Evolutionary conservation across 164 flowering plant species (phyloP).

Genomic region (Liquidambar formosana): DNA sequence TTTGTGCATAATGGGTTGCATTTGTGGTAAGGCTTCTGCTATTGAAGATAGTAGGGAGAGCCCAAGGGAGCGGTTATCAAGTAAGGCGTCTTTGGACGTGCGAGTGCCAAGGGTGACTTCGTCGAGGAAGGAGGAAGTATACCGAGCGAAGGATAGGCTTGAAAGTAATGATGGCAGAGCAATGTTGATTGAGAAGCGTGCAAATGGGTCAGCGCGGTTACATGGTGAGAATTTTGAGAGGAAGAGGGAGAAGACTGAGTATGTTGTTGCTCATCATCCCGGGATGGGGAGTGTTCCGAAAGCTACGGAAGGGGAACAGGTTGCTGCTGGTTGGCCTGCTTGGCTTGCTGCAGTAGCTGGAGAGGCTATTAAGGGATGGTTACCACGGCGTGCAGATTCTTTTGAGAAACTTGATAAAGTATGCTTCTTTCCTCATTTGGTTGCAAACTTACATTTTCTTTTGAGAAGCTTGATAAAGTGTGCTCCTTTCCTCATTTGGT

Average conservation of each 20-base stretch:
- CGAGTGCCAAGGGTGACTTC: conserved; percentile 42
- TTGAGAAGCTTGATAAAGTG: conserved; percentile 90
- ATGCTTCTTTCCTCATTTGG: conserved; percentile 22
- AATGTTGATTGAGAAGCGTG: conserved; percentile 57
- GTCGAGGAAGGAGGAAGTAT: conserved; percentile 56
- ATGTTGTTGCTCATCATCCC: conserved; percentile 42
- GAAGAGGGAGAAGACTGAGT: conserved; percentile 63
- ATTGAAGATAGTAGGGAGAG: conserved; percentile 79
- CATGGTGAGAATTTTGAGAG: conserved; percentile 55
- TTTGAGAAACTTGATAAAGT: conserved; percentile 95
- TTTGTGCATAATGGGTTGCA: conserved; percentile 62
- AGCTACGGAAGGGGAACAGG: conserved; percentile 79
- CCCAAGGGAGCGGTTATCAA: conserved; percentile 59
- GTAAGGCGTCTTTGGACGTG: conserved; percentile 43
- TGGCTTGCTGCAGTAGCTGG: conserved; percentile 97
- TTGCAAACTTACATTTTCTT: not conserved
- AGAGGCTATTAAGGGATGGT: conserved; percentile 94
- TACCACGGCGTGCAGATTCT: conserved; percentile 94
- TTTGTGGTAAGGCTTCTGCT: conserved; percentile 72
- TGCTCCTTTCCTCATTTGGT: conserved; percentile 16
- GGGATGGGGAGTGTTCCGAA: conserved; percentile 51
- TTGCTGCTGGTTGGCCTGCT: conserved; percentile 99
- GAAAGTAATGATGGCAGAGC: conserved; percentile 55
- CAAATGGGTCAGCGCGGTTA: conserved; percentile 45
- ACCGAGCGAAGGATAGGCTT: conserved; percentile 37